Conservation (phyloP, 257 asterid species). For the Forsythia viridissima region DNA sequence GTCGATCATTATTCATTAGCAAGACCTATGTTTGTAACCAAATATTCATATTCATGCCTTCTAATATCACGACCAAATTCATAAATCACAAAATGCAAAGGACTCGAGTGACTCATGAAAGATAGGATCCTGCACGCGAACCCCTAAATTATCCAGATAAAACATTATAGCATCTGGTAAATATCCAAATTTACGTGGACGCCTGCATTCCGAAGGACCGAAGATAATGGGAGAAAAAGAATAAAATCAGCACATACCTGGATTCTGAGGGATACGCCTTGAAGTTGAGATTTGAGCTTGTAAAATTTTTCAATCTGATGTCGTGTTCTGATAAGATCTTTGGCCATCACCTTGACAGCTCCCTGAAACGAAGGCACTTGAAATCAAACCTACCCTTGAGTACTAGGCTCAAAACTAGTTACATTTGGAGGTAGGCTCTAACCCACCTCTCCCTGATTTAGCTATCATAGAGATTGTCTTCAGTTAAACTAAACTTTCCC, state of each 20-base stretch:
- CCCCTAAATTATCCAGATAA: not conserved
- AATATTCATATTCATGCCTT: not conserved
- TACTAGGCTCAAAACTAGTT: slow-evolving; percentile 9
- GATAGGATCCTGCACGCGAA: not conserved
- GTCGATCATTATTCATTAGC: not conserved
- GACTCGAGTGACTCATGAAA: not conserved
- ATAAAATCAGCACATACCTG: slow-evolving; percentile 51
- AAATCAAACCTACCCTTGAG: slow-evolving; percentile 29
- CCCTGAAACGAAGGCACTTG: slow-evolving; percentile 58
- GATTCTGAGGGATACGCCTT: slow-evolving; percentile 95
- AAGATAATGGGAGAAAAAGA: not conserved
- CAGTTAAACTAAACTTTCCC: not conserved
- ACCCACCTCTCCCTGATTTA: not conserved
- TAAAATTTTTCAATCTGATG: slow-evolving; percentile 95
- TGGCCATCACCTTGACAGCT: slow-evolving; percentile 99
- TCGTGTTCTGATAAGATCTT: slow-evolving; percentile 95
- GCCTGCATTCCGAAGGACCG: not conserved
- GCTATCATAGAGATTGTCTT: not conserved
- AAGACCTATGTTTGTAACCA: not conserved
- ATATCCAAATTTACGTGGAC: not conserved
- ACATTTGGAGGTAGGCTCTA: not conserved
- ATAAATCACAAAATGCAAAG: not conserved
- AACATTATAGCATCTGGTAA: not conserved
- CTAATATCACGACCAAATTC: not conserved
- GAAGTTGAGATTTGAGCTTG: slow-evolving; percentile 97